Evolutionary conservation across 208 protist species (phyloP).

Genomic region (Phytomonas francai): DNA sequence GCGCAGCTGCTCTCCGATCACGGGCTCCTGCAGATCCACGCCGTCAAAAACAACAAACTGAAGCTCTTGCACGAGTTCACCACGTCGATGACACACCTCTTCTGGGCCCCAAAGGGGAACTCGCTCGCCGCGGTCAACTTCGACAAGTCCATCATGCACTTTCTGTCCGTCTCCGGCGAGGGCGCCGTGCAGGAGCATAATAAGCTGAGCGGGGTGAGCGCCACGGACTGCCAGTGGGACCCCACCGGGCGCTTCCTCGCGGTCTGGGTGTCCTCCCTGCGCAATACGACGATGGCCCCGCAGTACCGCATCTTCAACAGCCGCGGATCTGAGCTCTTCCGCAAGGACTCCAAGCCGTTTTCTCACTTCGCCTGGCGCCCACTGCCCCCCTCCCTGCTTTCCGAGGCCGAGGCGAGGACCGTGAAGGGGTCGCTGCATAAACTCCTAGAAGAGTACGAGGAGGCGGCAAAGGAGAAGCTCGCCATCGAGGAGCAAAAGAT

Average conservation of each 20-base stretch:
- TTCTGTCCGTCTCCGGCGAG: slow-evolving; percentile 68
- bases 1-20: slow-evolving; percentile 38
- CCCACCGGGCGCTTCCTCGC: slow-evolving; percentile 87
- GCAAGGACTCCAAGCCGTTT: slow-evolving; percentile 52
- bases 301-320: slow-evolving; percentile 85
- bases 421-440: slow-evolving; percentile 43
- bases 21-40: slow-evolving; percentile 65
- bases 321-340: slow-evolving; percentile 61
- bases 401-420: slow-evolving; percentile 39
- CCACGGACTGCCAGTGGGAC: slow-evolving; percentile 85
- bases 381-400: slow-evolving; percentile 61
- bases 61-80: slow-evolving; percentile 58
- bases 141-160: slow-evolving; percentile 79
- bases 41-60: slow-evolving; percentile 64
- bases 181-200: slow-evolving; percentile 56
- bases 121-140: slow-evolving; percentile 70
- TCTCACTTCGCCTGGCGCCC: slow-evolving; percentile 88
- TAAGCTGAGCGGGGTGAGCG: slow-evolving; percentile 35
- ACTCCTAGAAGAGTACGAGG: slow-evolving; percentile 65
- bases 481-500: slow-evolving; percentile 27
- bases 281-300: slow-evolving; percentile 33
- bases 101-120: slow-evolving; percentile 74
- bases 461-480: slow-evolving; percentile 28
- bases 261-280: slow-evolving; percentile 69
- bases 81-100: slow-evolving; percentile 60